These are phyloP conservation scores for Salix suchowensis DNA, from an alignment of 345 rosid genomes.

Conservation along the genomic window DNA sequence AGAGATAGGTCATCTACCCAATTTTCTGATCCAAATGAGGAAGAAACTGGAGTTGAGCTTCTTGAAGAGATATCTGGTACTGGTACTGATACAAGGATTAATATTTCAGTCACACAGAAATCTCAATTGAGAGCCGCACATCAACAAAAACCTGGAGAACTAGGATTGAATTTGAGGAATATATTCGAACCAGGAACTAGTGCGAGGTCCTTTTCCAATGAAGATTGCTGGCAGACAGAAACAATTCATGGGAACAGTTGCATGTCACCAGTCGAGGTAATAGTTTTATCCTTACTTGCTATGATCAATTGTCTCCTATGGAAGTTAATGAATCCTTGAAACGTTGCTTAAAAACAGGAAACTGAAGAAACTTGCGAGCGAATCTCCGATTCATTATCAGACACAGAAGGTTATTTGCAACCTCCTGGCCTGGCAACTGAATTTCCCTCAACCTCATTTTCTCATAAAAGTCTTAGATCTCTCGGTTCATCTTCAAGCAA, in stretches of 20 bases:
- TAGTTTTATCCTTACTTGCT: neutral
- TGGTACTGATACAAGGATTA: conserved; percentile 47
- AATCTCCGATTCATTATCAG: conserved; percentile 23
- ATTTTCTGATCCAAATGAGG: conserved; percentile 32
- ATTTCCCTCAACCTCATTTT: conserved; percentile 4
- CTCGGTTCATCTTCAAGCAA: conserved; percentile 10
- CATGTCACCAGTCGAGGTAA: conserved; percentile 52
- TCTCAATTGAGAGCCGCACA: neutral
- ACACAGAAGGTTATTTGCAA: conserved; percentile 15
- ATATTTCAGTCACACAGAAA: neutral
- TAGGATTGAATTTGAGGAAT: neutral
- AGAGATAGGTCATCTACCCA: conserved; percentile 37
- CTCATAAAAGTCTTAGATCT: neutral
- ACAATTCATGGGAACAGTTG: conserved; percentile 19
- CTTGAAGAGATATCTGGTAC: conserved; percentile 38
- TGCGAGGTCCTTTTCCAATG: neutral
- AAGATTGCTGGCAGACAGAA: conserved; percentile 20
- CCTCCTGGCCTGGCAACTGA: neutral
- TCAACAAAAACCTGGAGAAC: neutral
- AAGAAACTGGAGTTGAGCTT: conserved; percentile 38
- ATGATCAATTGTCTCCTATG: neutral
- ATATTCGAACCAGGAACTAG: neutral
- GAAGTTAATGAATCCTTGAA: neutral
- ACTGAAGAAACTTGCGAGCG: conserved; percentile 14
- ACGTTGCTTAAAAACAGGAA: conserved; percentile 35